Base-by-base conservation (phyloP, 139 green algal species). In the Helicosporidium sp. region DNA sequence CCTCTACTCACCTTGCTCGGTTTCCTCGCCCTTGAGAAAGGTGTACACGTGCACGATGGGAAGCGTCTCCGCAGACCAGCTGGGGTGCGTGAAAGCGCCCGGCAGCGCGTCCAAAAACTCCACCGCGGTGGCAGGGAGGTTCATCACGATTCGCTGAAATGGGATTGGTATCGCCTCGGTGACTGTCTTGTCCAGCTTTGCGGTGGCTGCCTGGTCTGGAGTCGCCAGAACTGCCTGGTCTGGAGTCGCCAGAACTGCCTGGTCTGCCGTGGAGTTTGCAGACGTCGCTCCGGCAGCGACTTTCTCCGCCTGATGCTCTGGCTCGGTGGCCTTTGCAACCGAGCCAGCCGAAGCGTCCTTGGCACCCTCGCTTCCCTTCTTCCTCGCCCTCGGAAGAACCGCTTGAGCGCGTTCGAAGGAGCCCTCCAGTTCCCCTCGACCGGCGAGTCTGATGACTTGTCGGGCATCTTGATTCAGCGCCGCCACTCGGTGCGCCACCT, bases 41-140 rank as follows among this genome's bases (percentile, higher is more conserved):
- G 75, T 81, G 72, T 97, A 96, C 31, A 73, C 74, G 60, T 97
- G 87, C 13, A 97, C 58, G 31, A 70, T 37, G 4, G 87, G 87
- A 67, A 96, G 59, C 25, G 25, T 12, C 1, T 53, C 24, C 2
- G 45, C 65, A 26, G 45, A 17, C 87, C 82, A 95, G 7, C 41
- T 23, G 1, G 35, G 42, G 8, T 51, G 56, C 34, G 72, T 45
- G 48, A 92, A 92, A 2, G 61, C 51, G 0, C 78, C 78, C 3
- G 46, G 35, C 51, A 93, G 85, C 2, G 74, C 78, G 55, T 91
- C 83, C 46, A 95, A 55, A 44, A 96, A 96, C 43, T 85, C 70
- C 0, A 93, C 62, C 0, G 76, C 85, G 10, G 68, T 76, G 2
- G 80, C 83, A 20, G 87, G 87, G 43, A 95, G 68, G 66, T 96